Conservation (phyloP, 1,284 basidiomycete genomes). For the Xerocomus minutiporus region DNA sequence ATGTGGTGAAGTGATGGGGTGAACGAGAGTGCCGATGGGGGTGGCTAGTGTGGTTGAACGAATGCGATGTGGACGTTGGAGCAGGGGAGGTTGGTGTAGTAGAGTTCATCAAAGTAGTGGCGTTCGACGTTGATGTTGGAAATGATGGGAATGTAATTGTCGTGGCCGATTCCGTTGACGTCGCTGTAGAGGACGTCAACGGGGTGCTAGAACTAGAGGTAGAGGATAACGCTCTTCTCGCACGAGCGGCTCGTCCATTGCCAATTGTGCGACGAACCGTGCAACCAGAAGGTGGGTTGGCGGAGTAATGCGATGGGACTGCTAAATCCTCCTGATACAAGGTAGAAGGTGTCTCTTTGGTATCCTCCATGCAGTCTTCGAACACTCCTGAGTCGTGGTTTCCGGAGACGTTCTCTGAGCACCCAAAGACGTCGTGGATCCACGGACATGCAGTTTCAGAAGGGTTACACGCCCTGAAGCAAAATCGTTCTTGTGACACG, state of each 20-base stretch:
- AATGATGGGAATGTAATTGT: slow-evolving; percentile 10
- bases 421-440: slow-evolving; percentile 62
- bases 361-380: slow-evolving; percentile 55
- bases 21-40: slow-evolving; percentile 5
- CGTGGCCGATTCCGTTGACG: slow-evolving; percentile 3
- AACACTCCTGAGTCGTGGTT: slow-evolving; percentile 56
- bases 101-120: not conserved
- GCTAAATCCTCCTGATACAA: slow-evolving; percentile 60
- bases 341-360: slow-evolving; percentile 52
- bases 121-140: not conserved
- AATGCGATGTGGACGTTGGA: not conserved
- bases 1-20: slow-evolving; percentile 1
- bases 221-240: slow-evolving; percentile 23
- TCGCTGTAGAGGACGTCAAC: not conserved
- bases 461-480: slow-evolving; percentile 68
- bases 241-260: slow-evolving; percentile 36
- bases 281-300: slow-evolving; percentile 47
- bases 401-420: slow-evolving; percentile 62
- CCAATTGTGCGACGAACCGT: slow-evolving; percentile 39
- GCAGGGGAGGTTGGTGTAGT: not conserved
- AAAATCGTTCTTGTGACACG: slow-evolving; percentile 58
- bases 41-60: slow-evolving; percentile 1
- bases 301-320: slow-evolving; percentile 59
- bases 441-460: slow-evolving; percentile 63
- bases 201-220: slow-evolving; percentile 7